Evolutionary conservation across 192 early-diverging fungal species (phyloP), one percentile per base, ranked within the genome.

Genomic region (Linnemannia zychae): DNA sequence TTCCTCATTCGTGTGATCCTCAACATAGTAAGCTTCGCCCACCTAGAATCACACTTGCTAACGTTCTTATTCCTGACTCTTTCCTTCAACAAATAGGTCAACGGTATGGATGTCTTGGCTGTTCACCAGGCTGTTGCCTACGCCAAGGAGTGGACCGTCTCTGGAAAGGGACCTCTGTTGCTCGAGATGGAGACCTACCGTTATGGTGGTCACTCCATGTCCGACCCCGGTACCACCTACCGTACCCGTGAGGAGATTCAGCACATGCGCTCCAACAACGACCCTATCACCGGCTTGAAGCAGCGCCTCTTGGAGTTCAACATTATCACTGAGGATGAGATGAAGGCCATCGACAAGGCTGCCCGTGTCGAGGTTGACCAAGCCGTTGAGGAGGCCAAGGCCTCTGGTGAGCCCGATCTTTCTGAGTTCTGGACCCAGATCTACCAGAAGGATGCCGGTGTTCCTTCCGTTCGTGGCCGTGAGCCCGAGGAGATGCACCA

Each of bases 131-230:
- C 97, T n/a, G 92, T 91, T 83, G 89, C 89, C 49, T 95, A 93
- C 80, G 97, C 97, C 67, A 95, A 97, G 81, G 92, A 98, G 84
- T 98, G 95, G 93, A 93, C 94, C 6, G 74, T 92, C 53, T 81
- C 87, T 69, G 97, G 93, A 80, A 95, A 98, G 76, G 98, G 98
- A 16, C 97, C 98, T 50, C 86, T 99, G 72, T 92, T 99, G 38
- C 91, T 98, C 88, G 97, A 99, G 92, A 93, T 98, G 92, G 94
- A 95, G 80, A 99, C 98, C 34, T 99, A 99, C 91, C 97, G 97
- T 71, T 99, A 99, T 90, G 98, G 97, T 89, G 98, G 98, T 72
- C 98, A 99, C 96, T 99, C 98, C 81, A 99, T 99, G 98, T 99
- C 97, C 75, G 97, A 99, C 90, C 98, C 97, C 33, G 98, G 98